These are phyloP conservation scores for Chaetoscypha palmicola DNA, from an alignment of 2,329 filamentous ascomycete genomes.

Conservation along the genomic window DNA sequence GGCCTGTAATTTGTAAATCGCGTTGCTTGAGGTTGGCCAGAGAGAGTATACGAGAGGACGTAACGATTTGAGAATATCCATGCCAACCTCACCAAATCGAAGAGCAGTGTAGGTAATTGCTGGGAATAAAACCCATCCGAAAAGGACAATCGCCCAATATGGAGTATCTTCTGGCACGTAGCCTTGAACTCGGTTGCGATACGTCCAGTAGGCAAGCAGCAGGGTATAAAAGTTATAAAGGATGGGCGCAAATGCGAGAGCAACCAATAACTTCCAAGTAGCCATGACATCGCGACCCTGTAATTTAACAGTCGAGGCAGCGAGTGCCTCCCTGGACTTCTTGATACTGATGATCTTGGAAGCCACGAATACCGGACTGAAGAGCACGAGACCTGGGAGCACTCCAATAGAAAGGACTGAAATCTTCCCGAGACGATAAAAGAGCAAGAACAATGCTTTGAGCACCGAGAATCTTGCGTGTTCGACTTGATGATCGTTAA, in stretches of 20 bases:
- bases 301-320: conserved; percentile 81
- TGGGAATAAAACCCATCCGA: conserved; percentile 75
- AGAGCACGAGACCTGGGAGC: conserved; percentile 77
- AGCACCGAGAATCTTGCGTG: conserved; percentile 62
- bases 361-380: conserved; percentile 78
- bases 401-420: conserved; percentile 66
- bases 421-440: conserved; percentile 67
- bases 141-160: conserved; percentile 66
- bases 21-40: conserved; percentile 76
- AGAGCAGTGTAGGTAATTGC: conserved; percentile 87
- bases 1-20: conserved; percentile 68
- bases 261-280: conserved; percentile 86
- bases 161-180: conserved; percentile 73
- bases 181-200: conserved; percentile 76
- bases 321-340: conserved; percentile 76
- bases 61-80: conserved; percentile 96
- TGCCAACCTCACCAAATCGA: conserved; percentile 93
- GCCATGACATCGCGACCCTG: conserved; percentile 84
- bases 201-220: conserved; percentile 68
- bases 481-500: conserved; percentile 90
- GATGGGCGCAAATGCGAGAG: conserved; percentile 70
- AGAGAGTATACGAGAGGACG: conserved; percentile 80
- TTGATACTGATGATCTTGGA: conserved; percentile 73
- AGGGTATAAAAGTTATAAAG: conserved; percentile 78
- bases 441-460: conserved; percentile 66